Base-by-base conservation (phyloP, 257 asterid species). In the Striga asiatica region DNA sequence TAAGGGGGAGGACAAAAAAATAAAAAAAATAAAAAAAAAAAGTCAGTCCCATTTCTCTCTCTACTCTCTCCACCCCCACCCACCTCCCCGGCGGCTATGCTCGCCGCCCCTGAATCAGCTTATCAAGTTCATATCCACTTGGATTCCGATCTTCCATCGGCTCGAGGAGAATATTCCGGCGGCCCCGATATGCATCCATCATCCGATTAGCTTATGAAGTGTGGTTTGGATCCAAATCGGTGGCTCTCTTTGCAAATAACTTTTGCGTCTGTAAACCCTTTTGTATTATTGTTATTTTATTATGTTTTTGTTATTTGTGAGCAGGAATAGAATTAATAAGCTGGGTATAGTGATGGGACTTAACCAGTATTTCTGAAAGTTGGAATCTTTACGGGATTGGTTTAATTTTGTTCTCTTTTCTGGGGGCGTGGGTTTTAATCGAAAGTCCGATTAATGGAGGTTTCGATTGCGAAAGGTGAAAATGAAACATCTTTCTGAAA, bases 181-280 rank as follows among this genome's bases (percentile, higher is more conserved):
- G 39, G 56, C 46, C 23, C 20, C 38, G 74, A 39, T 22, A 19
- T 38, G 64, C 37, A 50, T 29, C 51, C 56, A 18, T 32, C 57
- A 63, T 66, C 69, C 61, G 42, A 17, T 54, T 66, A 12, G 41
- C 35, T 52, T 14, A 41, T 16, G 47, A 45, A 38, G 41, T 61
- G 31, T 37, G 70, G 73, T 69, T 66, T 48, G 79, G 79, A 69
- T 69, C 76, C 65, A 61, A 62, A 49, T 66, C 64, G 48, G 13
- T 66, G 62, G 50, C 56, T 48, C 32, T 34, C 17, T 46, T 62
- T 53, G 24, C 48, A 4, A 18, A 46, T 46, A 7, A 42, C 58
- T 58, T 54, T 17, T 61, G 32, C 22, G 59, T 8, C 62, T 58
- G 41, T 35, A 55, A 50, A 62, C 29, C 32, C 66, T 61, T 41